phyloP scores from a whole-genome alignment of 1,139 yeast species.

The Suhomyces wounanorum region DNA sequence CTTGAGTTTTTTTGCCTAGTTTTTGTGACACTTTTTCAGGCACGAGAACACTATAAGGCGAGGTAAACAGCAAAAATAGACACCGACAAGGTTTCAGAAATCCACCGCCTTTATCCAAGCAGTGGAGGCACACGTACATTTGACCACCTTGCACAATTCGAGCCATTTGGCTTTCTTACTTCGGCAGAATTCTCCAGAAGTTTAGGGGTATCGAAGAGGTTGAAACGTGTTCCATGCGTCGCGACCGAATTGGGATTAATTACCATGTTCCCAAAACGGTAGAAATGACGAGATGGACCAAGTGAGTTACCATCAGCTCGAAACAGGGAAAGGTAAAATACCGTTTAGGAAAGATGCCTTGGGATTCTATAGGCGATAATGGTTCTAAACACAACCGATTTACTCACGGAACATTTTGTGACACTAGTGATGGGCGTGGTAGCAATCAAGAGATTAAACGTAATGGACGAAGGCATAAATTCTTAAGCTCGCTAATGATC shows the following conservation, averaged over 20 bases:
- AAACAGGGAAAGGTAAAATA: too few relatives aligned
- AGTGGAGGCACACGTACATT: not conserved
- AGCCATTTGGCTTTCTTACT: too few relatives aligned
- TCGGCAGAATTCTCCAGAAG: too few relatives aligned
- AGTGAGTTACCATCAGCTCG: too few relatives aligned
- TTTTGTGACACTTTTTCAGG: constrained; percentile 4
- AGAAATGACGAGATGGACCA: not conserved
- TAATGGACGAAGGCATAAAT: too few relatives aligned
- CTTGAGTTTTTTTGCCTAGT: constrained; percentile 8
- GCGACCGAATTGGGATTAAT: constrained; percentile 4
- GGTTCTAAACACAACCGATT: too few relatives aligned
- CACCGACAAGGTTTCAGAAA: not conserved
- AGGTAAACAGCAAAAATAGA: not conserved
- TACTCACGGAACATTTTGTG: too few relatives aligned
- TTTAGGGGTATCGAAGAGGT: not conserved
- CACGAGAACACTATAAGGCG: not conserved
- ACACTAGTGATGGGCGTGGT: too few relatives aligned
- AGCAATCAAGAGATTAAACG: too few relatives aligned
- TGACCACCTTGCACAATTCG: not conserved
- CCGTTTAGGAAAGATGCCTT: too few relatives aligned
- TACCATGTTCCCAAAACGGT: not conserved
- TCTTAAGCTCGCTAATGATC: too few relatives aligned
- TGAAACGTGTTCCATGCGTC: constrained; percentile 6
- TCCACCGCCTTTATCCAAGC: not conserved
- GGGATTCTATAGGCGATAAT: too few relatives aligned